These are phyloP conservation scores for Camelina sativa DNA, from an alignment of 345 rosid species.

Conservation along the genomic window DNA sequence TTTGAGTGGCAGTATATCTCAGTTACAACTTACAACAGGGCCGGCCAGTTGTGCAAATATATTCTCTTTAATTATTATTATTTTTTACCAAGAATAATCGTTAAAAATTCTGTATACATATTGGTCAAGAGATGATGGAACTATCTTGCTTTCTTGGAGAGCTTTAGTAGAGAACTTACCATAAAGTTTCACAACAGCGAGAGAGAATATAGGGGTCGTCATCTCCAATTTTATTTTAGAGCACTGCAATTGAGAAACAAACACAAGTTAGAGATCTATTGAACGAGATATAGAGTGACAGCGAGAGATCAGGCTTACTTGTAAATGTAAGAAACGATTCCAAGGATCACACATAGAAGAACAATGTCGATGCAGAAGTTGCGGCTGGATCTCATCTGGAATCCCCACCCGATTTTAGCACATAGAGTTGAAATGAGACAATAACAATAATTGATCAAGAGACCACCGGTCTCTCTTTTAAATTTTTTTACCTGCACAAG, in stretches of 20 bases:
- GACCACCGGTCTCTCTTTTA: not conserved
- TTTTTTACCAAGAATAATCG: not conserved
- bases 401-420: not conserved
- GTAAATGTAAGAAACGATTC: constrained; percentile 74
- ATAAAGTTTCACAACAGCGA: constrained; percentile 23
- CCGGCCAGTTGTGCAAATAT: not conserved
- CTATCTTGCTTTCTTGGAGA: constrained; percentile 14
- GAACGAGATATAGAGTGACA: not conserved
- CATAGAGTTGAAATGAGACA: constrained; percentile 2
- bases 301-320: constrained; percentile 51
- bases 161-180: constrained; percentile 15
- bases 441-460: not conserved
- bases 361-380: constrained; percentile 84
- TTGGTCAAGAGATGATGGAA: not conserved
- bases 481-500: constrained; percentile 58
- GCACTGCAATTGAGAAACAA: constrained; percentile 28
- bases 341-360: constrained; percentile 69
- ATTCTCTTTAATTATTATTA: not conserved
- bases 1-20: not conserved
- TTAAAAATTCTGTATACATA: constrained; percentile 23
- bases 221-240: constrained; percentile 29
- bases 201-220: not conserved
- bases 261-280: too few species aligned
- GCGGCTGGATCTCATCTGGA: constrained; percentile 73
- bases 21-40: not conserved